A percentile compares a stretch with the other conserved stretches of the same genome.
phyloP scores from a whole-genome alignment of 2,329 filamentous ascomycete species.

The Neopestalotiopsis rosae region DNA sequence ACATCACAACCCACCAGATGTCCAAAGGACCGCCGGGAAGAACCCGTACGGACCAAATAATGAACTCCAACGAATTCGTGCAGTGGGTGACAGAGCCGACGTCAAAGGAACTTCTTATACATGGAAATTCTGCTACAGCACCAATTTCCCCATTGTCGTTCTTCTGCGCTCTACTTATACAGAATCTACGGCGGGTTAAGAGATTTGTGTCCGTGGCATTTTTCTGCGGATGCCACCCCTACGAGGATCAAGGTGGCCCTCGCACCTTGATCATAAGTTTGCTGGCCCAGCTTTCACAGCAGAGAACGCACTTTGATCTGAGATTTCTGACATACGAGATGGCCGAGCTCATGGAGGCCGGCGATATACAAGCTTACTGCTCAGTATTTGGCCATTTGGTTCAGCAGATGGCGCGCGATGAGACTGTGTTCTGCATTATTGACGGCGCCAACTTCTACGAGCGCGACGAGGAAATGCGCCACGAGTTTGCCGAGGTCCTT shows the following conservation, averaged over 20 bases:
- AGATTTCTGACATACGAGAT: not conserved
- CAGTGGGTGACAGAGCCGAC: not conserved
- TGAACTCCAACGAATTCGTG: not conserved
- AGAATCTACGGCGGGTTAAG: not conserved
- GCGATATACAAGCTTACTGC: not conserved
- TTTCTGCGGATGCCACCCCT: not conserved
- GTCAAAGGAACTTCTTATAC: not conserved
- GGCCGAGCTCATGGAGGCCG: not conserved
- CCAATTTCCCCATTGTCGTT: not conserved
- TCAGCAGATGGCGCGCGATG: not conserved
- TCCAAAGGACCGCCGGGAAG: not conserved
- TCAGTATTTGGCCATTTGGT: not conserved
- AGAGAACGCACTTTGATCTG: not conserved
- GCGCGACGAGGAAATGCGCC: too few relatives aligned
- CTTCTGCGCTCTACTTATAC: not conserved
- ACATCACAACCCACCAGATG: not conserved
- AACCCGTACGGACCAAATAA: not conserved
- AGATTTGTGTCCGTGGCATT: not conserved
- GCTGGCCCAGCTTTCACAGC: not conserved
- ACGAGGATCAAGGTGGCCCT: not conserved
- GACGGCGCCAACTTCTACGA: not conserved
- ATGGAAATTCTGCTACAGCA: not conserved
- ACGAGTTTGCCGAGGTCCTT: not conserved
- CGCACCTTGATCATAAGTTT: not conserved
- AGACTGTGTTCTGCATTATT: not conserved